phyloP scores from a whole-genome alignment of 2,329 filamentous ascomycete species.

The Trichophyton simii region DNA sequence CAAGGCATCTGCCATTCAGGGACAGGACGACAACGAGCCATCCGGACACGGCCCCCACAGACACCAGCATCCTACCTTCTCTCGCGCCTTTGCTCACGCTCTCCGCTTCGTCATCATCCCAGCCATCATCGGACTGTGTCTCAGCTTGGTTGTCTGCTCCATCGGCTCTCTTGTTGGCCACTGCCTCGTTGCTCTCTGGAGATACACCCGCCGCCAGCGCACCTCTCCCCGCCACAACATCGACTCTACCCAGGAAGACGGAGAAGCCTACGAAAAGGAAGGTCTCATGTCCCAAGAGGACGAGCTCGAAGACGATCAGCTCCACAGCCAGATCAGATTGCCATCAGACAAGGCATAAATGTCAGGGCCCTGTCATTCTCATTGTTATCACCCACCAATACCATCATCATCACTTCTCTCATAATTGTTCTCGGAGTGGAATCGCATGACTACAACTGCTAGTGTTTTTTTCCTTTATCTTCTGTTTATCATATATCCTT shows the following conservation, averaged over 20 bases:
- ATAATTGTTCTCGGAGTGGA: neutral
- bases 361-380: neutral
- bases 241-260: conserved; percentile 22
- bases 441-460: conserved; percentile 1
- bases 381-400: neutral
- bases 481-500: no score
- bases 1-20: neutral
- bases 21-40: neutral
- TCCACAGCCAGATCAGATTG: conserved; percentile 17
- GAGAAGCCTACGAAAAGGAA: conserved; percentile 32
- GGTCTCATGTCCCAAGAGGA: conserved; percentile 22
- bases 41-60: conserved; percentile 1
- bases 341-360: conserved; percentile 23
- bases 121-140: conserved; percentile 34
- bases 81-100: conserved; percentile 29
- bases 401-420: neutral
- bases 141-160: conserved; percentile 34
- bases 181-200: conserved; percentile 34
- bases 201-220: conserved; percentile 26
- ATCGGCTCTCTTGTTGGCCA: conserved; percentile 39
- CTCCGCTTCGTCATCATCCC: conserved; percentile 36
- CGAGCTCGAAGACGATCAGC: conserved; percentile 27
- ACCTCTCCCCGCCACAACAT: neutral
- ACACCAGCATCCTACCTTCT: conserved; percentile 17
- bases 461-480: neutral